Percentiles rank a stretch among this genome's conserved stretches.
phyloP scores from a whole-genome alignment of 768 basidiomycete genomes.

The Amanita molliuscula region DNA sequence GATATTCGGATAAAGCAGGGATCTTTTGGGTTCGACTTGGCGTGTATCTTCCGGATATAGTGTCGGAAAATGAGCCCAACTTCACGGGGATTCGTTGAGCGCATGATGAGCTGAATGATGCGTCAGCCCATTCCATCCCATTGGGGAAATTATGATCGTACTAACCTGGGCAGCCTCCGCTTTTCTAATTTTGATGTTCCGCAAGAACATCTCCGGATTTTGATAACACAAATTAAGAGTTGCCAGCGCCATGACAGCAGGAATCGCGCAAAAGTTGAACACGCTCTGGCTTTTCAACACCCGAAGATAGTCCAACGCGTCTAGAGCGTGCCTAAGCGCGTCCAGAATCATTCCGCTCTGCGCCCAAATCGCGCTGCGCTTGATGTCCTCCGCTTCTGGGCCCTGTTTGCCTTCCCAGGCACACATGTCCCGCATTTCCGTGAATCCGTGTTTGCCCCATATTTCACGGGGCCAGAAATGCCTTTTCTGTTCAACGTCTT shows the following conservation, averaged over 20 bases:
- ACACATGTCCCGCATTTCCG: conserved; percentile 55
- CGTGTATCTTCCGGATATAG: conserved; percentile 75
- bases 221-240: conserved; percentile 89
- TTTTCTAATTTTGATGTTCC: conserved; percentile 92
- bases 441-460: conserved; percentile 74
- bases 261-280: conserved; percentile 95
- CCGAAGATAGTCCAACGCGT: conserved; percentile 83
- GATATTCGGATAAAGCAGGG: conserved; percentile 80
- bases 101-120: conserved; percentile 72
- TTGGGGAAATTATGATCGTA: too few species aligned
- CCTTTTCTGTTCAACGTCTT: conserved; percentile 77
- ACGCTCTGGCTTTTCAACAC: conserved; percentile 84
- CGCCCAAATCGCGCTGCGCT: conserved; percentile 61
- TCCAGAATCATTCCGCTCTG: conserved; percentile 87
- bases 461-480: conserved; percentile 96
- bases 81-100: conserved; percentile 84
- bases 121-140: background rate
- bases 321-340: conserved; percentile 73
- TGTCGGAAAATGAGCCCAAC: conserved; percentile 84
- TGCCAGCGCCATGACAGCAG: conserved; percentile 91
- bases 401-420: conserved; percentile 28
- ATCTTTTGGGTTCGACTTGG: conserved; percentile 68
- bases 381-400: conserved; percentile 21
- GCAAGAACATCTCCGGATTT: conserved; percentile 78
- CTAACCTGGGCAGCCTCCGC: conserved; percentile 77